Base-by-base conservation (phyloP, 805 yeast genomes). In the Candida manassasensis region DNA sequence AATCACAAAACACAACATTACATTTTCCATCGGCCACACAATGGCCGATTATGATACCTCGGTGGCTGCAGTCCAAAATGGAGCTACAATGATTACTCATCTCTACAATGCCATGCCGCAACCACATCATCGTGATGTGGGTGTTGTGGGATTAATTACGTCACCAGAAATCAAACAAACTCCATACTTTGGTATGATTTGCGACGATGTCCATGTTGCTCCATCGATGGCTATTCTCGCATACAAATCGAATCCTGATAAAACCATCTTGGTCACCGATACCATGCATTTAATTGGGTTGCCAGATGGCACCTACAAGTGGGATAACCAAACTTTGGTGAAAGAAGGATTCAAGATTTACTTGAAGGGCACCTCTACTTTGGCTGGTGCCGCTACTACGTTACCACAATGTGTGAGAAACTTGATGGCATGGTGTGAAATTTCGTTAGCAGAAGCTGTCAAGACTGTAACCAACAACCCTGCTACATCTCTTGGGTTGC, bases 341-440 rank as follows among this genome's bases (percentile, higher is more conserved):
- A 76, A 76, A 50, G 56, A 57, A 14, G 80, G 76, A n/a, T 50
- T 63, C 28, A 52, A 59, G 29, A 58, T 75, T 41, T 61, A 61
- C 35, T 61, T 76, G 42, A 61, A 74, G 49, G 78, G 76, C 21
- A 74, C 80, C 7, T 63, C 67, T 35, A 77, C 79, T 6, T 69
- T 76, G 53, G 82, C 82, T 7, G 82, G 82, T 18, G 70, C 77
- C 13, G 79, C 79, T n/a, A 72, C 80, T 6, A 67, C 73, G 19
- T 63, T 75, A 34, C 69, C 74, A 17, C 63, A 63, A 35, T 71
- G 79, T 48, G 53, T 75, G 21, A 58, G 73, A 40, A 75, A 76
- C 52, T 59, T 75, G 35, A 60, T 67, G 49, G 41, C 55, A 29
- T 76, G 82, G 82, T 59, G 73, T 4, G 55, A 58, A 16, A 55